phyloP scores from a whole-genome alignment of 495 filamentous ascomycete genomes.

The Bacidia rubella region DNA sequence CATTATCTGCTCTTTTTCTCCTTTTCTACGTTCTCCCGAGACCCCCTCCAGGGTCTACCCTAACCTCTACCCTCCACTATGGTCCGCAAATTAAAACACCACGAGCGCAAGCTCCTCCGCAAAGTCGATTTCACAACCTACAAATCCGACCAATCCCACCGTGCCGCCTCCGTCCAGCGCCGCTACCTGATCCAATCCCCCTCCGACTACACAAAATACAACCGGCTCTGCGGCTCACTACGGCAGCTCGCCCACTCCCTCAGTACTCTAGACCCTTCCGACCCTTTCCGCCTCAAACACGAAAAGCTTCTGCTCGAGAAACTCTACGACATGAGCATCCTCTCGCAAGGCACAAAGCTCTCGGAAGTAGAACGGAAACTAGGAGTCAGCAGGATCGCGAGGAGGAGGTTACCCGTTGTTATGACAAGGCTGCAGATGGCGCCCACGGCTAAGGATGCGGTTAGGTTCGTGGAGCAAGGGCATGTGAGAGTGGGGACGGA shows the following conservation, averaged over 20 bases:
- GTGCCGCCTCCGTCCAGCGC: conserved; percentile 62
- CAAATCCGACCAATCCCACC: conserved; percentile 75
- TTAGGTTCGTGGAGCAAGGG: conserved; percentile 84
- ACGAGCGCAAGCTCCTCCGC: conserved; percentile 73
- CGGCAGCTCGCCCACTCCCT: conserved; percentile 80
- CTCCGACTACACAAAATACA: conserved; percentile 80
- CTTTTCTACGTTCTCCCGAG: not conserved
- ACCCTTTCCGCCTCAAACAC: conserved; percentile 62
- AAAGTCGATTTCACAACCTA: conserved; percentile 96
- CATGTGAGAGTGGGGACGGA: conserved; percentile 91
- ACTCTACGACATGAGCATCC: conserved; percentile 77
- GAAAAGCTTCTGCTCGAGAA: conserved; percentile 78
- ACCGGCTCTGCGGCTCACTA: conserved; percentile 68
- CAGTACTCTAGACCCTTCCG: conserved; percentile 61
- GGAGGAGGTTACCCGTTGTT: conserved; percentile 67
- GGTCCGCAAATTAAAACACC: conserved; percentile 86
- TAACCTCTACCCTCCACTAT: conserved; percentile 37
- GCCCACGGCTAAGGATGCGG: conserved; percentile 67
- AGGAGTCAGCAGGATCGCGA: conserved; percentile 71
- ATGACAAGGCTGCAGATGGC: conserved; percentile 85
- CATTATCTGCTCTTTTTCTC: not conserved
- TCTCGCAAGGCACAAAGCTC: conserved; percentile 53
- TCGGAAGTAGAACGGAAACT: conserved; percentile 75
- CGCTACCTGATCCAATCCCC: conserved; percentile 83
- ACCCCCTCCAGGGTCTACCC: too few relatives aligned